Evolutionary conservation across 768 basidiomycete genomes (phyloP).

Genomic region (Lentinula guzmanii): DNA sequence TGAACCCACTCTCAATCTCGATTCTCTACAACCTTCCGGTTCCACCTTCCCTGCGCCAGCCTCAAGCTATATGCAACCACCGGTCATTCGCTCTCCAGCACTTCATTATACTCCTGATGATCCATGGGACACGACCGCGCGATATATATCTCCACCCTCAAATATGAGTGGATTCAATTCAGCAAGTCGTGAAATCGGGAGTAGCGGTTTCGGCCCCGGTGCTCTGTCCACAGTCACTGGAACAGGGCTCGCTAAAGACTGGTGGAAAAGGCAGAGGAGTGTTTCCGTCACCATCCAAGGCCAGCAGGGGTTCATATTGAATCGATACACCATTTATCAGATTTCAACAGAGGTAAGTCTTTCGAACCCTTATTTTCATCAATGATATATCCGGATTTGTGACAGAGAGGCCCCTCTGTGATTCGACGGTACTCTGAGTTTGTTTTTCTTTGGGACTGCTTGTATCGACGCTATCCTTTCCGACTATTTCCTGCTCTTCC

Average conservation of each 20-base stretch:
- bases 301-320: constrained; percentile 89
- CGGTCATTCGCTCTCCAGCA: constrained; percentile 32
- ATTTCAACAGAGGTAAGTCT: constrained; percentile 68
- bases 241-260: constrained; percentile 68
- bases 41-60: constrained; percentile 42
- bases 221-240: constrained; percentile 58
- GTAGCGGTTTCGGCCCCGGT: constrained; percentile 22
- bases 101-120: constrained; percentile 59
- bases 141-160: constrained; percentile 24
- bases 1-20: constrained; percentile 63
- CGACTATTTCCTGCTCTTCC: constrained; percentile 82
- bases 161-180: constrained; percentile 24
- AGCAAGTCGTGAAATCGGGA: neutral
- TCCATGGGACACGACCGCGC: constrained; percentile 51
- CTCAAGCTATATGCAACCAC: constrained; percentile 38
- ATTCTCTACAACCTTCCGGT: constrained; percentile 44
- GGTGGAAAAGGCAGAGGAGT: constrained; percentile 82
- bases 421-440: constrained; percentile 92
- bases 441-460: constrained; percentile 80
- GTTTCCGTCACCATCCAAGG: constrained; percentile 71
- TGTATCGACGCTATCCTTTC: constrained; percentile 88
- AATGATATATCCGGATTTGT: constrained; percentile 4
- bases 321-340: constrained; percentile 82
- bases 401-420: constrained; percentile 61
- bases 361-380: neutral